A percentile compares a stretch with the other conserved stretches of the same genome.
Conservation (phyloP, 2,329 filamentous ascomycete genomes). For the Hypomyces rosellus region DNA sequence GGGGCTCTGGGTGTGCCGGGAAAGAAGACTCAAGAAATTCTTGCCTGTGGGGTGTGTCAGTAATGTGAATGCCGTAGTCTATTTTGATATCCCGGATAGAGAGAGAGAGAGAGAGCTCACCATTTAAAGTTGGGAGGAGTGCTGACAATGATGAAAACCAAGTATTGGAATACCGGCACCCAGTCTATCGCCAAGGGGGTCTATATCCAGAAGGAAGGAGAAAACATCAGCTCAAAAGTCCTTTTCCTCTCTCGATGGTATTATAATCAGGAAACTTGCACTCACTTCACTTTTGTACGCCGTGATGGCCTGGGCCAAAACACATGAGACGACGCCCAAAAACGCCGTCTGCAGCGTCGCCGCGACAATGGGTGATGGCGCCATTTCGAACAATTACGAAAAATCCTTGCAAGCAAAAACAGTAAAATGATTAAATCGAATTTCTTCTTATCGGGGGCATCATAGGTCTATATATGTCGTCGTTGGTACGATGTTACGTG, state of each 20-base stretch:
- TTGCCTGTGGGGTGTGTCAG: slow-evolving; percentile 48
- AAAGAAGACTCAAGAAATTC: slow-evolving; percentile 67
- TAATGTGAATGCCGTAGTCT: not conserved
- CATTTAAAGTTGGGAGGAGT: slow-evolving; percentile 81
- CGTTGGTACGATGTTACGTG: no score
- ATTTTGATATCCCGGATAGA: not conserved
- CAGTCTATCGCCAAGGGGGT: slow-evolving; percentile 56
- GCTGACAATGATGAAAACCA: slow-evolving; percentile 64
- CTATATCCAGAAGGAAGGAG: slow-evolving; percentile 30
- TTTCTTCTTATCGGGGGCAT: no score
- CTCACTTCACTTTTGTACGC: slow-evolving; percentile 55
- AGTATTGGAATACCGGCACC: slow-evolving; percentile 67
- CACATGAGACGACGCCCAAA: slow-evolving; percentile 61
- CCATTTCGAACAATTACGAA: slow-evolving; percentile 18
- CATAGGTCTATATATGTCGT: no score
- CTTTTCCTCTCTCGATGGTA: not conserved
- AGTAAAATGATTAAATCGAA: no score
- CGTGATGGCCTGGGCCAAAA: slow-evolving; percentile 65
- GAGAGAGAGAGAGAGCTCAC: slow-evolving; percentile 35
- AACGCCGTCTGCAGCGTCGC: slow-evolving; percentile 60
- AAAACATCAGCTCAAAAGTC: not conserved
- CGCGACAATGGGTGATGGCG: slow-evolving; percentile 44
- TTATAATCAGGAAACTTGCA: not conserved
- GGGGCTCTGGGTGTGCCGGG: slow-evolving; percentile 54
- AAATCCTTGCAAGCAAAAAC: no score